Base-by-base conservation (phyloP, 768 basidiomycete species). In the Lentinus tigrinus region DNA sequence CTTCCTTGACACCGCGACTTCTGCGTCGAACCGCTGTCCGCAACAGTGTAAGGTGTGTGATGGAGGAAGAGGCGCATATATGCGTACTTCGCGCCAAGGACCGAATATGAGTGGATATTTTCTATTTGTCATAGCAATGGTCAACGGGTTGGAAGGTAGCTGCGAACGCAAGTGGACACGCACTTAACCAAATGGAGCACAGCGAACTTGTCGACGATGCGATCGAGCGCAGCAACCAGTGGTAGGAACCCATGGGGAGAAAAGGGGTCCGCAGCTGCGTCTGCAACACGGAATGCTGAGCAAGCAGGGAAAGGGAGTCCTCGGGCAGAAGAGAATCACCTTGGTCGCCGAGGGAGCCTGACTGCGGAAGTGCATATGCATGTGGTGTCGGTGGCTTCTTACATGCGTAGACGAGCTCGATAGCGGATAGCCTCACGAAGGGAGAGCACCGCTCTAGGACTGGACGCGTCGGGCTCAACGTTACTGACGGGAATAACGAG, bases 61-160 rank as follows among this genome's bases (percentile, higher is more conserved):
- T 24, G 47, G 48, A 57, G 47, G 52, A 27, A 17, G 28, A 37
- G 48, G 46, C 44, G 57, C 53, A 53, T 57, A 60, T 47, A 54
- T 43, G 52, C 70, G 54, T 74, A 87, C 89, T 75, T 79, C 78
- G 67, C 78, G 76, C 84, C 85, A 85, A 26, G 77, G 70, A 2
- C 91, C 91, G 68, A 92, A 93, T 55, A 91, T 81, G 38, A 90
- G 75, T 21, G 91, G 91, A 72, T 91, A 91, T 3, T 85, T 84
- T 65, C 91, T 92, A 40, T 47, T 43, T 42, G 44, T 11, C 6
- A 39, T 40, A 56, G 57, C 47, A 34, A 47, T 40, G 62, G 36
- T 34, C 21, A 44, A 67, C 21, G 31, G 17, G 19, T 54, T 51
- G 52, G 54, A 37, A 58, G 14, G 34, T 36, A 28, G 27, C 21